Evolutionary conservation across 1,284 basidiomycete genomes (phyloP).

Genomic region (Trametes versicolor): DNA sequence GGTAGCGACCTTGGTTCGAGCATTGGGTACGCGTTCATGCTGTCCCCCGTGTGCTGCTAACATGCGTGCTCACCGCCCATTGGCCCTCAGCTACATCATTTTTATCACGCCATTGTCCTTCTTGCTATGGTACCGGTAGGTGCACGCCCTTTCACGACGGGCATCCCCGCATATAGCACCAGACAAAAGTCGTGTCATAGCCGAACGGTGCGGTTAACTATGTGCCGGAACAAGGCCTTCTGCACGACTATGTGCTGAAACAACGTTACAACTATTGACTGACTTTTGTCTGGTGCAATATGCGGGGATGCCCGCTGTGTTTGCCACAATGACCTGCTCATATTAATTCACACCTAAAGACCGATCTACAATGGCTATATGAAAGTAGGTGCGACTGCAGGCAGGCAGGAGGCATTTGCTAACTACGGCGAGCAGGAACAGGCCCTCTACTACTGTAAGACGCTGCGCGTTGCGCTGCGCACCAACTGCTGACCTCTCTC

Average conservation of each 20-base stretch:
- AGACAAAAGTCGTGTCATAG: no score
- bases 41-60: constrained; percentile 18
- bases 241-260: no score
- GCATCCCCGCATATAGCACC: no score
- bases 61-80: constrained; percentile 2
- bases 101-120: constrained; percentile 88
- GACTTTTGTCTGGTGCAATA: no score
- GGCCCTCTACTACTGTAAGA: constrained; percentile 84
- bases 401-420: constrained; percentile 11
- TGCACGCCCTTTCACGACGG: constrained; percentile 12
- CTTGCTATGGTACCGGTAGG: constrained; percentile 90
- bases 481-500: background rate
- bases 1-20: constrained; percentile 84
- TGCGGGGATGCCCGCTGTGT: no score
- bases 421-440: constrained; percentile 66
- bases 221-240: no score
- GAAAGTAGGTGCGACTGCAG: constrained; percentile 69
- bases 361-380: constrained; percentile 98
- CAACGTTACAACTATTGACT: no score
- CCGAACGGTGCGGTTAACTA: no score
- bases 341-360: constrained; percentile 50
- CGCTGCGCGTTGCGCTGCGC: background rate
- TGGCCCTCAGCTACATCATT: constrained; percentile 75
- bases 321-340: constrained; percentile 1
- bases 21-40: constrained; percentile 68